Percentiles rank a stretch among this genome's conserved stretches.
phyloP scores from a whole-genome alignment of 2,329 filamentous ascomycete genomes.

The Domatiomyces globalis region DNA sequence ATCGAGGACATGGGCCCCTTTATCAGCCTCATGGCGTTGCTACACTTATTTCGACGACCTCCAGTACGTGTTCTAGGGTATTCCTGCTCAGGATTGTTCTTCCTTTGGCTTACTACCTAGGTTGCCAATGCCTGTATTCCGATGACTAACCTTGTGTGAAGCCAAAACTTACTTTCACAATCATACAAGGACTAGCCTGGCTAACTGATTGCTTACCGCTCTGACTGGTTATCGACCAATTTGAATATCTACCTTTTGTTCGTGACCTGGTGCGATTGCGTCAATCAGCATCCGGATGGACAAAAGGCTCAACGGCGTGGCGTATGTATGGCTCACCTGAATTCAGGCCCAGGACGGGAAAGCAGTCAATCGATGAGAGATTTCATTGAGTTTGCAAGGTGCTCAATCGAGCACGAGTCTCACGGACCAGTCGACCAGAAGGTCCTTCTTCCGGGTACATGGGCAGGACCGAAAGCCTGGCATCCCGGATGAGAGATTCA shows the following conservation, averaged over 20 bases:
- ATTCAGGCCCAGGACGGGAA: not conserved
- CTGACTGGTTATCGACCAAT: not conserved
- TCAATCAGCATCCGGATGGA: too few relatives aligned
- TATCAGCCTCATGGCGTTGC: not conserved
- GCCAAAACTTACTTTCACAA: not conserved
- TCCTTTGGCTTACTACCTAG: not conserved
- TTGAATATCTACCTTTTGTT: not conserved
- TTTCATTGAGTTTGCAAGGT: not conserved
- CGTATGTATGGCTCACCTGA: not conserved
- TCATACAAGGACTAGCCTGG: not conserved
- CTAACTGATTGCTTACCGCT: not conserved
- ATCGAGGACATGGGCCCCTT: not conserved
- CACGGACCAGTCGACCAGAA: not conserved
- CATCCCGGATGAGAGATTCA: not conserved
- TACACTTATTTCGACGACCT: not conserved
- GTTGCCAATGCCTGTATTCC: not conserved
- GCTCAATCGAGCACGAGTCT: not conserved
- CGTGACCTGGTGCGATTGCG: not conserved
- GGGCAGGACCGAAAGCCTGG: not conserved
- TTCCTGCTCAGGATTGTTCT: not conserved
- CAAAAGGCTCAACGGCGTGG: not conserved
- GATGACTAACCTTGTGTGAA: not conserved
- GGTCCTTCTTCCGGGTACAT: not conserved
- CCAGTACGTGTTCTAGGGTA: not conserved
- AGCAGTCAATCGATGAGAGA: not conserved